A percentile compares a stretch with the other conserved stretches of the same genome.
Conservation (phyloP, 2,329 filamentous ascomycete genomes). For the Penicillium crustosum region DNA sequence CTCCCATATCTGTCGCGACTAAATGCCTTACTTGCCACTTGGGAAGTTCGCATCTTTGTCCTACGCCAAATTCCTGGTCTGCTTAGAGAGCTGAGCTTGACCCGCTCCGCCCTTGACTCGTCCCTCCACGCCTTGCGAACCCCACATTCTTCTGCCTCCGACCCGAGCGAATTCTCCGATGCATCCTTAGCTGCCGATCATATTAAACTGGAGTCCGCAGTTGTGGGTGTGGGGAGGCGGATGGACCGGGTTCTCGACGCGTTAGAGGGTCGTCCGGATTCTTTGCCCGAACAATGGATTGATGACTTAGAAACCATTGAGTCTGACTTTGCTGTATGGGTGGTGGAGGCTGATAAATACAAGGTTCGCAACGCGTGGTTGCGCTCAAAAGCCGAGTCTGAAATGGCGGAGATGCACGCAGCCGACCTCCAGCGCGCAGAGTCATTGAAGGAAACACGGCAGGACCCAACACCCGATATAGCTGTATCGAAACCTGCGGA, state of each 20-base stretch:
- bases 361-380: slow-evolving; percentile 65
- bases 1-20: slow-evolving; percentile 78
- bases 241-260: slow-evolving; percentile 85
- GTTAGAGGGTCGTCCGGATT: slow-evolving; percentile 80
- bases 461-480: background rate
- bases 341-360: slow-evolving; percentile 70
- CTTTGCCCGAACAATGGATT: slow-evolving; percentile 82
- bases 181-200: slow-evolving; percentile 45
- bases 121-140: slow-evolving; percentile 34
- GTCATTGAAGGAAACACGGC: background rate
- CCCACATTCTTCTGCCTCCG: slow-evolving; percentile 23
- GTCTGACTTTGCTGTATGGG: slow-evolving; percentile 75
- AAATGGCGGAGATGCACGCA: slow-evolving; percentile 1
- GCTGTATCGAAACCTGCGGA: background rate
- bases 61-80: slow-evolving; percentile 71
- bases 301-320: slow-evolving; percentile 82
- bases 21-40: slow-evolving; percentile 69
- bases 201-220: slow-evolving; percentile 65
- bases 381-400: slow-evolving; percentile 18
- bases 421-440: background rate
- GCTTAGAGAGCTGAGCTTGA: slow-evolving; percentile 59
- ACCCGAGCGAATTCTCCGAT: slow-evolving; percentile 31
- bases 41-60: slow-evolving; percentile 74
- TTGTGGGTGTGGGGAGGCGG: slow-evolving; percentile 67
- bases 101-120: slow-evolving; percentile 35